Evolutionary conservation across 306 rosid species (phyloP), one percentile per base, ranked within the genome.

Genomic region (Crotalaria pallida): DNA sequence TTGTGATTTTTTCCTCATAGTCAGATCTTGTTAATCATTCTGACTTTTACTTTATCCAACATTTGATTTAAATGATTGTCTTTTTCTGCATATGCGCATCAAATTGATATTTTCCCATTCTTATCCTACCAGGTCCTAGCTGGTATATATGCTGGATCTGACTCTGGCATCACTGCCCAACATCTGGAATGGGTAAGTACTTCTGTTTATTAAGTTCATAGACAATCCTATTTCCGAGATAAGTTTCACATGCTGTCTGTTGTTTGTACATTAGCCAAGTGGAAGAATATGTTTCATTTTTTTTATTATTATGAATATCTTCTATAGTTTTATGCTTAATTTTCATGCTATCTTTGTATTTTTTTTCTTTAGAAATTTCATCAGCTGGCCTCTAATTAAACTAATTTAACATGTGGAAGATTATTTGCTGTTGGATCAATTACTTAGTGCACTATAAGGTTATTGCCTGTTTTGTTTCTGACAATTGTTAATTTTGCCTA

Each of bases 91-190:
- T 64, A 13, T 63, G 34, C 47, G 51, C n/a, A 33, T 78, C 24
- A 33, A 51, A 36, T 51, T 68, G 43, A 53, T 50, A 18, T 19
- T 45, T 73, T 21, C 48, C 55, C 7, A 16, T 41, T 40, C 64
- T 71, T 59, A 24, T 65, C 67, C 62, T 76, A 33, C 57, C 83
- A 90, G 97, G 98, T 90, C 72, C 80, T 90, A 58, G 83, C 96
- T 74, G 98, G 98, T 77, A 85, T 93, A 77, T 93, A 93, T 80
- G 77, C 88, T 55, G 98, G 97, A 75, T 76, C 71, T 31, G 92
- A 83, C 61, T 87, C 94, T 31, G 98, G 97, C 50, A 84, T 93
- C 81, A 90, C 97, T 2, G 98, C 96, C 23, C 98, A 93, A 73
- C 97, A 90, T 87, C 81, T 93, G 62, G 97, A 93, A 78, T 88